Conservation (phyloP, 1,284 basidiomycete species). For the Albatrellus sp. region DNA sequence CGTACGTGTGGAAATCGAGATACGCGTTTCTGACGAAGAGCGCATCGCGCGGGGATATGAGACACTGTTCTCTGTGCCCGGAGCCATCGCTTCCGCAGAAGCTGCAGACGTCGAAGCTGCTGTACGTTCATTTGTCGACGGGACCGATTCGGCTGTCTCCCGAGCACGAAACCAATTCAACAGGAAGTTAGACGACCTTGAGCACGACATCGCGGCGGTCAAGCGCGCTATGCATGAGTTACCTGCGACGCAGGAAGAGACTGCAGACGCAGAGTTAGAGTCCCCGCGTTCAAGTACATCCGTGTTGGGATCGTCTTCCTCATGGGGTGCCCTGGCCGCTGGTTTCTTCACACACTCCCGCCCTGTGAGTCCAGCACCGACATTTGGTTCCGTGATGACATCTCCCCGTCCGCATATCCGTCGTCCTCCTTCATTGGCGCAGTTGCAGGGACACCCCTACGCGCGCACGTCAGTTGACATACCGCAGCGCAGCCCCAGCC, state of each 20-base stretch:
- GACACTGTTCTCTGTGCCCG: constrained; percentile 51
- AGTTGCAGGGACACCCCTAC: constrained; percentile 9
- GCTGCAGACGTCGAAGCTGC: constrained; percentile 34
- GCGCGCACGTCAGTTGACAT: background rate
- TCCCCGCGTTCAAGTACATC: background rate
- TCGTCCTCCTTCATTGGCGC: constrained; percentile 31
- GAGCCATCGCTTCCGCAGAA: constrained; percentile 27
- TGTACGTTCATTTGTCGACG: constrained; percentile 48
- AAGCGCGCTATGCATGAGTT: constrained; percentile 45
- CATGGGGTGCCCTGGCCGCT: constrained; percentile 50
- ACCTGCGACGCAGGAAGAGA: constrained; percentile 7
- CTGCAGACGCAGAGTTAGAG: constrained; percentile 3
- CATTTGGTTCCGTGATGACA: constrained; percentile 61
- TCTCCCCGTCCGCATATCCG: constrained; percentile 32
- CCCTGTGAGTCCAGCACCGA: constrained; percentile 29
- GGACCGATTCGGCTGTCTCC: constrained; percentile 35
- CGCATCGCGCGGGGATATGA: constrained; percentile 62
- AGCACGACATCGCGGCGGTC: constrained; percentile 64
- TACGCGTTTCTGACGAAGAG: constrained; percentile 68
- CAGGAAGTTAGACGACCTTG: constrained; percentile 62
- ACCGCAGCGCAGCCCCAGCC: background rate
- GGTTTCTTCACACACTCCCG: constrained; percentile 28
- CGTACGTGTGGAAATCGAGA: constrained; percentile 77
- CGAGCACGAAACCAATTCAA: constrained; percentile 38
- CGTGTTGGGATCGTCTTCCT: constrained; percentile 6